Percentiles rank a stretch among this genome's conserved stretches.
Conservation (phyloP, 1,139 yeast genomes). For the Blastobotrys aristatus region DNA sequence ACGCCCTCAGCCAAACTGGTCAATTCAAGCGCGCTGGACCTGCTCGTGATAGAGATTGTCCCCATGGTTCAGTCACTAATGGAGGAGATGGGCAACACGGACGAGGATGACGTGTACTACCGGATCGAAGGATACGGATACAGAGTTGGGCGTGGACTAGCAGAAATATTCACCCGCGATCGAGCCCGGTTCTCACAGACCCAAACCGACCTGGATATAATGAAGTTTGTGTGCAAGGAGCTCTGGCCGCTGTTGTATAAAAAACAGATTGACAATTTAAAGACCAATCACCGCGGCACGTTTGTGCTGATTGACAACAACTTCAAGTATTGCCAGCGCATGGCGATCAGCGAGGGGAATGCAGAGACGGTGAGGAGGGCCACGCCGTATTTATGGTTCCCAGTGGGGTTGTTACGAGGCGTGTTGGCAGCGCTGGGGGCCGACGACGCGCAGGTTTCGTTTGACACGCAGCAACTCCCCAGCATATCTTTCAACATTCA, state of each 20-base stretch:
- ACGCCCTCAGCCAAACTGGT: conserved; percentile 31
- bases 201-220: conserved; percentile 55
- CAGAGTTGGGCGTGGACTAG: conserved; percentile 65
- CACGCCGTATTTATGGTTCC: conserved; percentile 61
- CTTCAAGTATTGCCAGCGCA: conserved; percentile 51
- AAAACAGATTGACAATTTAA: conserved; percentile 84
- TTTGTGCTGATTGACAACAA: conserved; percentile 70
- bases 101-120: conserved; percentile 50
- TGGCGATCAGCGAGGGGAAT: conserved; percentile 40
- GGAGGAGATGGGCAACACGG: conserved; percentile 30
- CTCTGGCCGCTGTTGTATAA: conserved; percentile 77
- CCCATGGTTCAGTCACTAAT: conserved; percentile 64
- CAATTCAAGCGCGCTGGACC: conserved; percentile 49
- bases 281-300: conserved; percentile 86
- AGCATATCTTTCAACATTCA: conserved; percentile 68
- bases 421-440: conserved; percentile 68
- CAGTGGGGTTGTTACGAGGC: conserved; percentile 82
- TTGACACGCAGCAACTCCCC: conserved; percentile 58
- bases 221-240: conserved; percentile 90
- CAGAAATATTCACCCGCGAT: conserved; percentile 65
- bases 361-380: conserved; percentile 26
- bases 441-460: conserved; percentile 56
- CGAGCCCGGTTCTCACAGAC: conserved; percentile 51
- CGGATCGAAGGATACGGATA: conserved; percentile 69
- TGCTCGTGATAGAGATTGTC: conserved; percentile 67